Conservation (phyloP, 352 stramenopile genomes). For the Globisporangium ultimum region DNA sequence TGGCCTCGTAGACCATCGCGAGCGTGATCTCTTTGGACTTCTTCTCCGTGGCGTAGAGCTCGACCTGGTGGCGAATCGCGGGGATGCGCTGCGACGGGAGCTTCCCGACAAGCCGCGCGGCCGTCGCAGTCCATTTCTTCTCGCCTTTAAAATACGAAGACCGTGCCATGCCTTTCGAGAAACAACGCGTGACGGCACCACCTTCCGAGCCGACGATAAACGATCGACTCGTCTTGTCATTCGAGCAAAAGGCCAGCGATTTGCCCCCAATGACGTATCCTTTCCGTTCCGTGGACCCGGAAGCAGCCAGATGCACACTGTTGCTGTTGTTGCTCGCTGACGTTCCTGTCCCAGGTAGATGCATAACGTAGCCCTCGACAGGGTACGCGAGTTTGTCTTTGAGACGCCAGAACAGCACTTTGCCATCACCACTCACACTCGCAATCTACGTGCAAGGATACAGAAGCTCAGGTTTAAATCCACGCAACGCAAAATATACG, state of each 20-base stretch:
- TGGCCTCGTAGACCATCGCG: constrained; percentile 70
- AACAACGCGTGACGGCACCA: constrained; percentile 63
- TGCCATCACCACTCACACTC: constrained; percentile 81
- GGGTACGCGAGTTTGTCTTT: constrained; percentile 85
- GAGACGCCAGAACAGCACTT: constrained; percentile 83
- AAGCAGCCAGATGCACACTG: background rate
- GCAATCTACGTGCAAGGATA: constrained; percentile 29
- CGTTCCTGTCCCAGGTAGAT: constrained; percentile 22
- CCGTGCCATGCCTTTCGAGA: constrained; percentile 47
- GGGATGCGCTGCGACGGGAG: constrained; percentile 39
- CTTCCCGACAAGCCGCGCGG: constrained; percentile 53
- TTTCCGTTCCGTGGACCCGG: background rate
- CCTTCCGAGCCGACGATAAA: constrained; percentile 79
- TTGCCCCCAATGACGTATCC: constrained; percentile 55
- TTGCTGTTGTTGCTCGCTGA: constrained; percentile 9
- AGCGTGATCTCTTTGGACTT: constrained; percentile 68
- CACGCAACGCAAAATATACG: background rate
- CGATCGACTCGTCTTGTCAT: constrained; percentile 64
- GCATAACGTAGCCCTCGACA: constrained; percentile 84
- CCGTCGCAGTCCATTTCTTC: constrained; percentile 78
- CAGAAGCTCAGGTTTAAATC: background rate
- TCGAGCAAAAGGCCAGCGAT: constrained; percentile 54
- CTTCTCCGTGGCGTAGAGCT: constrained; percentile 57
- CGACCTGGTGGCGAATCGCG: constrained; percentile 62
- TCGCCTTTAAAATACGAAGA: constrained; percentile 66